Percentiles rank a stretch among this genome's conserved stretches.
These are phyloP conservation scores for Megacollybia marginata DNA, from an alignment of 768 basidiomycete genomes.

Conservation along the genomic window DNA sequence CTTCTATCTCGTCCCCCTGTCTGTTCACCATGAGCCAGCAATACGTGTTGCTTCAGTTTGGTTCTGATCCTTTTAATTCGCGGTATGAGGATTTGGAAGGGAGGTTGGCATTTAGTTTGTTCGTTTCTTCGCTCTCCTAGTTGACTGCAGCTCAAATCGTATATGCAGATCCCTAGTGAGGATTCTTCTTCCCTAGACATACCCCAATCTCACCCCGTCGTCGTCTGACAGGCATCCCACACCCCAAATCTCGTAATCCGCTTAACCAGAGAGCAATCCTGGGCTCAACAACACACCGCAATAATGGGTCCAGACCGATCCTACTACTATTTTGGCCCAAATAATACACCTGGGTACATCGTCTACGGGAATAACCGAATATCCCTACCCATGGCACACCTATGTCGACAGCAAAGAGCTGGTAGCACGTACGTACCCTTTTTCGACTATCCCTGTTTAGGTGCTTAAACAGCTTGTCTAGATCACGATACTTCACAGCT, in stretches of 20 bases:
- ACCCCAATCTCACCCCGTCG: conserved; percentile 7
- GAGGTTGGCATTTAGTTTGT: conserved; percentile 64
- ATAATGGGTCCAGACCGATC: conserved; percentile 80
- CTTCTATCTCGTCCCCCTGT: background rate
- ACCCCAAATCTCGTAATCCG: conserved; percentile 57
- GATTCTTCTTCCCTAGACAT: conserved; percentile 3
- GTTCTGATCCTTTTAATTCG: conserved; percentile 54
- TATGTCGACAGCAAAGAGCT: conserved; percentile 50
- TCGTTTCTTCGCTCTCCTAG: conserved; percentile 20
- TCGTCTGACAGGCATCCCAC: conserved; percentile 36
- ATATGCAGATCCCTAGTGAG: background rate
- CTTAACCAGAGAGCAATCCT: conserved; percentile 54
- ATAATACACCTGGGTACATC: conserved; percentile 50
- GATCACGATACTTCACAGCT: conserved; percentile 69
- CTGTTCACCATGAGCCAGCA: background rate
- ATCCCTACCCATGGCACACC: conserved; percentile 47
- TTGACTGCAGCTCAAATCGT: background rate
- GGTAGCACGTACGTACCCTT: conserved; percentile 48
- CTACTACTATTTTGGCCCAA: conserved; percentile 70
- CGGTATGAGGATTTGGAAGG: conserved; percentile 58
- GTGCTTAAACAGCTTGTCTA: conserved; percentile 14
- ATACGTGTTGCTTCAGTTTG: conserved; percentile 56
- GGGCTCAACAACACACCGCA: conserved; percentile 59
- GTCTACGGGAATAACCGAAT: conserved; percentile 61
- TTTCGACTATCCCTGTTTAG: background rate